phyloP scores from a whole-genome alignment of 2,329 filamentous ascomycete species.

The Annulohypoxylon truncatum region DNA sequence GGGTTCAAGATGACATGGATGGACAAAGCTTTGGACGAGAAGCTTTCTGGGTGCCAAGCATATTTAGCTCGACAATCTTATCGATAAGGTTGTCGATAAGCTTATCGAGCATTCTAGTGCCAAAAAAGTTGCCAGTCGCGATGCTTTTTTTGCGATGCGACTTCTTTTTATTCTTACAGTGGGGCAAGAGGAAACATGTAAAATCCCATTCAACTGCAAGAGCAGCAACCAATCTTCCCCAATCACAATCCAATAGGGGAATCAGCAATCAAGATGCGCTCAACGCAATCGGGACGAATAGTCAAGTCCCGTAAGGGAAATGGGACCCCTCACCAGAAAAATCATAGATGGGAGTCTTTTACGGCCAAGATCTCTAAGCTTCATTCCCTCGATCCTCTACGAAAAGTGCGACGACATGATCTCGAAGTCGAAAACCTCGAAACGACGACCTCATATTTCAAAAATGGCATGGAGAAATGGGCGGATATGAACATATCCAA shows the following conservation, averaged over 20 bases:
- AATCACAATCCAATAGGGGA: background rate
- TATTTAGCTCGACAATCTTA: background rate
- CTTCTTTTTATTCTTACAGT: conserved; percentile 27
- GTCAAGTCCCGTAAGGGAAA: conserved; percentile 77
- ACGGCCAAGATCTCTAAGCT: conserved; percentile 89
- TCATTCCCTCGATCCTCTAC: conserved; percentile 89
- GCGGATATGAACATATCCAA: conserved; percentile 89
- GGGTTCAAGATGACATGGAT: background rate
- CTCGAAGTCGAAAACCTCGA: conserved; percentile 83
- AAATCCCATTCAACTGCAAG: conserved; percentile 26
- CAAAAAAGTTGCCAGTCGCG: conserved; percentile 45
- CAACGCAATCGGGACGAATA: conserved; percentile 73
- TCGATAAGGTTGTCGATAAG: background rate
- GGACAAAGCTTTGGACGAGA: background rate
- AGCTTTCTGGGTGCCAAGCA: too few relatives aligned
- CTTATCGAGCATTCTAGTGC: conserved; percentile 41
- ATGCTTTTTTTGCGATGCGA: conserved; percentile 26
- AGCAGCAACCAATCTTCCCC: conserved; percentile 14
- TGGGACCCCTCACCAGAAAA: conserved; percentile 78
- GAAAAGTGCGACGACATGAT: conserved; percentile 85
- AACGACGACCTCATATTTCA: conserved; percentile 86
- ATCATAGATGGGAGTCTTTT: conserved; percentile 92
- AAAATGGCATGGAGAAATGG: conserved; percentile 87
- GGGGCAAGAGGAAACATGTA: conserved; percentile 35
- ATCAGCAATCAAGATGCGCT: conserved; percentile 64